Evolutionary conservation across 2,329 filamentous ascomycete genomes (phyloP).

Genomic region (Colletotrichum phormii): DNA sequence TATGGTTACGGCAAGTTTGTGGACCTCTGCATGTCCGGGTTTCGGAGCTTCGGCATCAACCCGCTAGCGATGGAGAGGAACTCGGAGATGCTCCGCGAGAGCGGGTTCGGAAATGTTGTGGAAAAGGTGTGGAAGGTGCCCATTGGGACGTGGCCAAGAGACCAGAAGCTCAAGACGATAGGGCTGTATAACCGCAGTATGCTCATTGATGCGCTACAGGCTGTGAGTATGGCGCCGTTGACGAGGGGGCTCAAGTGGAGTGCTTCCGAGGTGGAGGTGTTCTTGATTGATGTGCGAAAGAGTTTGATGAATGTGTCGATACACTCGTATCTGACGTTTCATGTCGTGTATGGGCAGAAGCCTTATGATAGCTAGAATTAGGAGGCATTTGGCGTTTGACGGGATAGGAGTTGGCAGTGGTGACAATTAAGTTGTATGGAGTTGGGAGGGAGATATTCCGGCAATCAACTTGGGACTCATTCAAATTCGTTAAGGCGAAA

Average conservation of each 20-base stretch:
- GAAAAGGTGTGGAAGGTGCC: slow-evolving; percentile 40
- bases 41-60: slow-evolving; percentile 58
- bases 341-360: slow-evolving; percentile 63
- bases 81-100: slow-evolving; percentile 58
- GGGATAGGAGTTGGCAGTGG: neutral
- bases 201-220: slow-evolving; percentile 27
- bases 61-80: slow-evolving; percentile 63
- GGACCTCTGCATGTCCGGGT: slow-evolving; percentile 58
- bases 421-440: neutral
- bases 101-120: slow-evolving; percentile 40
- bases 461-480: neutral
- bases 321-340: slow-evolving; percentile 62
- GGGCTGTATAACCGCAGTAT: slow-evolving; percentile 40
- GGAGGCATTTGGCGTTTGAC: neutral
- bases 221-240: slow-evolving; percentile 50
- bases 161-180: slow-evolving; percentile 35
- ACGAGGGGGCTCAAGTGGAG: slow-evolving; percentile 54
- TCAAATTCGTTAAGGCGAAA: neutral
- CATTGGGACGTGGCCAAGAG: slow-evolving; percentile 38
- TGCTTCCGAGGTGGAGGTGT: slow-evolving; percentile 50
- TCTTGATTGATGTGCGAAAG: slow-evolving; percentile 60
- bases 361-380: slow-evolving; percentile 42
- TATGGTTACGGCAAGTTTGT: slow-evolving; percentile 64
- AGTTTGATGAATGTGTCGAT: slow-evolving; percentile 57
- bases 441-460: neutral